Percentiles rank a stretch among this genome's conserved stretches.
These are phyloP conservation scores for Pholiota conissans DNA, from an alignment of 768 basidiomycete species.

Conservation along the genomic window DNA sequence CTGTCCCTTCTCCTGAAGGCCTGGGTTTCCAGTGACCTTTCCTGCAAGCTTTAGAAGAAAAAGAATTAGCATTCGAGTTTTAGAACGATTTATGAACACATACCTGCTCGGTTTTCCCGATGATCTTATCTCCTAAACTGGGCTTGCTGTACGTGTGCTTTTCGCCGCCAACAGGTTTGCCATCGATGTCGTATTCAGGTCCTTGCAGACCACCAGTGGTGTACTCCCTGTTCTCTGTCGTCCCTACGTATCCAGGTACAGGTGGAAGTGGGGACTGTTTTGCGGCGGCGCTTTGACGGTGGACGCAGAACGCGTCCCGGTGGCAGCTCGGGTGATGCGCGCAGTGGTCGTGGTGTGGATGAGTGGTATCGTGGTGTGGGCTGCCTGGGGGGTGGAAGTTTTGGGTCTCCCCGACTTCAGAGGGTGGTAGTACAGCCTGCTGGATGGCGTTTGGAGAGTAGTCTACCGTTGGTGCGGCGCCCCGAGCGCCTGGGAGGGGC, in stretches of 20 bases:
- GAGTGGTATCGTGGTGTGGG: background rate
- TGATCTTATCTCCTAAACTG: slow-evolving; percentile 47
- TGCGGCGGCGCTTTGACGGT: too few relatives aligned
- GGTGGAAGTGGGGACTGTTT: background rate
- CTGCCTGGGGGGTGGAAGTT: background rate
- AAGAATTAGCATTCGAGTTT: background rate
- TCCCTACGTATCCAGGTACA: background rate
- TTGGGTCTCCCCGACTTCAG: slow-evolving; percentile 6
- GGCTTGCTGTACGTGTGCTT: slow-evolving; percentile 38
- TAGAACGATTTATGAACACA: background rate
- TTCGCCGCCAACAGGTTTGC: background rate
- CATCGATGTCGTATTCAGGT: background rate
- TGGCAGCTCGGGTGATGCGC: background rate
- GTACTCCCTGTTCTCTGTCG: background rate
- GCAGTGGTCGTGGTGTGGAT: background rate
- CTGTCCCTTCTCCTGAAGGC: slow-evolving; percentile 55
- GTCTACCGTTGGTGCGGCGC: slow-evolving; percentile 29
- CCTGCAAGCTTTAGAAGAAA: slow-evolving; percentile 36
- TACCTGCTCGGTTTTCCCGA: slow-evolving; percentile 62
- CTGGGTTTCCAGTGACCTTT: slow-evolving; percentile 46
- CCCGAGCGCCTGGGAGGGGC: slow-evolving; percentile 42
- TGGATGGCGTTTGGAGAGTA: slow-evolving; percentile 39
- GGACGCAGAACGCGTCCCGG: too few relatives aligned
- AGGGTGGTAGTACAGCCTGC: slow-evolving; percentile 17
- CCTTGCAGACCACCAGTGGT: background rate